Base-by-base conservation (phyloP, 345 rosid species). In the Lepidium africanum region DNA sequence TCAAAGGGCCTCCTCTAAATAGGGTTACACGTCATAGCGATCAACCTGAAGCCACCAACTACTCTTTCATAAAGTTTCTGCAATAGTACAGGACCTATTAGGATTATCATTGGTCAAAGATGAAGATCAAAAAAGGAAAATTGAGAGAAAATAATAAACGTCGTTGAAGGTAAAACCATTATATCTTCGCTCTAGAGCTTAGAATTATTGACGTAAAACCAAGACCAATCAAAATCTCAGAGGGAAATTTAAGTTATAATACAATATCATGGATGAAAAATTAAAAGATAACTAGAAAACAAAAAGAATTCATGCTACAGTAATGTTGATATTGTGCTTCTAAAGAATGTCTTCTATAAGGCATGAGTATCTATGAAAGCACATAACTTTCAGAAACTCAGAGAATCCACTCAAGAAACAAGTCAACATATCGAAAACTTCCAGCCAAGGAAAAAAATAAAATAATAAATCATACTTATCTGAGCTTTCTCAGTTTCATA, bases 341-440 rank as follows among this genome's bases (percentile, higher is more conserved):
- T 61, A 21, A 46, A 62, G 69, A 52, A 42, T 33, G 60, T 45
- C 63, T 41, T 66, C 33, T 66, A 41, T 59, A 23, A 25, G 35
- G 10, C 52, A 51, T 60, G 60, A 40, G 59, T 23, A 17, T 2
- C 9, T 33, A 50, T 2, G 25, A 60, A 70, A 67, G 35, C 61
- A 60, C 53, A 51, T 32, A 23, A 51, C 61, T 40, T 50, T 51
- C 14, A 33, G 67, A 15, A 38, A 59, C 25, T 69, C 36, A 57
- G n/a, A 69, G 57, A 59, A 13, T 47, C 32, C 40, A 50, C 52
- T 19, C 45, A 60, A 30, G 52, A 58, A 8, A 7, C 40, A 21
- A 21, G 23, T 21, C 9, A 7, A 41, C 12, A 7, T 1, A 30
- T 21, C 23, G 23, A 21, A 21, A 21, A 21, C n/a, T n/a, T n/a